Evolutionary conservation across 371 early-diverging fungal genomes (phyloP).

Genomic region (Umbelopsis sp.): DNA sequence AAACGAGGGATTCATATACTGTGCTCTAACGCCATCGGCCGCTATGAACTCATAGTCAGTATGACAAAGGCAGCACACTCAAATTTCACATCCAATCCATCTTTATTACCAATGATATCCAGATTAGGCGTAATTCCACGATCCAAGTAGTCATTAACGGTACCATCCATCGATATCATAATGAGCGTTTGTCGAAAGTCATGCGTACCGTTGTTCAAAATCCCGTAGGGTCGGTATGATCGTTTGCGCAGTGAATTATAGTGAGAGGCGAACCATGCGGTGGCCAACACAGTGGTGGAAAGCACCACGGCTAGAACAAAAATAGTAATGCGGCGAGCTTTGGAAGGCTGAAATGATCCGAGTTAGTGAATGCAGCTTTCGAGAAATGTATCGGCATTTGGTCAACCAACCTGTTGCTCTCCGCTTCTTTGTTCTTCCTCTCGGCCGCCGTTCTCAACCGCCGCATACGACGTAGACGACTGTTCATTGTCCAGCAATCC

Average conservation of each 20-base stretch:
- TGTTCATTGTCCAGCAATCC: not conserved
- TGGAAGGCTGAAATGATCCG: not conserved
- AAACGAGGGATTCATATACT: slow-evolving; percentile 78
- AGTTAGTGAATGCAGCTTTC: not conserved
- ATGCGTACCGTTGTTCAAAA: slow-evolving; percentile 73
- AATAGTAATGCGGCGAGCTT: not conserved
- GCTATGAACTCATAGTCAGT: slow-evolving; percentile 30
- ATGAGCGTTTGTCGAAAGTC: slow-evolving; percentile 75
- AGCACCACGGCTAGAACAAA: slow-evolving; percentile 2
- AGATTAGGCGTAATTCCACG: slow-evolving; percentile 76
- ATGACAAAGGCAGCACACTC: not conserved
- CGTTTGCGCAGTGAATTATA: slow-evolving; percentile 11
- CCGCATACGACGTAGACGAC: not conserved
- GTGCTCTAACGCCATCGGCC: slow-evolving; percentile 55
- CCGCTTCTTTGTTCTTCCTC: slow-evolving; percentile 8
- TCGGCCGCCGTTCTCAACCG: not conserved
- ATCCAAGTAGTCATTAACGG: slow-evolving; percentile 82
- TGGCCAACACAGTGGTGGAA: slow-evolving; percentile 1
- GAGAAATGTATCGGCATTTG: not conserved
- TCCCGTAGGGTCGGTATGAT: not conserved
- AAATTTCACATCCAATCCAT: not conserved
- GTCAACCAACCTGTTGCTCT: not conserved
- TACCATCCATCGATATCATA: slow-evolving; percentile 90
- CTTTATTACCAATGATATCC: slow-evolving; percentile 54
- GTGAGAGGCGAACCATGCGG: not conserved